Conservation (phyloP, 768 basidiomycete species). For the Leccinum pellstonianum region DNA sequence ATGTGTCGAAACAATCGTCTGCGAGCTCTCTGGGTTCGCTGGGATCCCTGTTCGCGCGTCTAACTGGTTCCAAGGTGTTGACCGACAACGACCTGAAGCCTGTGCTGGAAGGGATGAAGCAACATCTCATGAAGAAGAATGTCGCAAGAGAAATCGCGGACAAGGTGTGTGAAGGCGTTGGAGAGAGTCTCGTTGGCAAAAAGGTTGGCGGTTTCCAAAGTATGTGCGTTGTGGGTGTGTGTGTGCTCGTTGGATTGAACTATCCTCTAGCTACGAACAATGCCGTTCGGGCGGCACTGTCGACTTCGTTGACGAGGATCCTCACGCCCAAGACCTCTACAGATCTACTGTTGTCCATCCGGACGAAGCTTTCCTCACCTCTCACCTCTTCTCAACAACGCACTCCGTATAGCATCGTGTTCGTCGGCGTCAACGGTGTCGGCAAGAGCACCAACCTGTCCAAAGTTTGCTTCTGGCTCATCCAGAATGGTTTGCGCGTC, state of each 20-base stretch:
- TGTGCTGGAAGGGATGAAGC: constrained; percentile 91
- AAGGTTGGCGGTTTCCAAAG: constrained; percentile 90
- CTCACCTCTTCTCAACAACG: constrained; percentile 74
- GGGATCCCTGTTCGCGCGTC: constrained; percentile 77
- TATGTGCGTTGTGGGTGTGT: constrained; percentile 35
- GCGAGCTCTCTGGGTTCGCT: constrained; percentile 58
- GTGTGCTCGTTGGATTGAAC: constrained; percentile 2
- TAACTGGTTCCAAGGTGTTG: constrained; percentile 83
- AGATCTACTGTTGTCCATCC: constrained; percentile 91
- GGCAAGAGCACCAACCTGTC: constrained; percentile 98
- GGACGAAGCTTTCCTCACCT: constrained; percentile 78
- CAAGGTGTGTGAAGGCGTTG: constrained; percentile 94
- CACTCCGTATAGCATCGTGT: constrained; percentile 88
- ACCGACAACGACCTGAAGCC: constrained; percentile 83
- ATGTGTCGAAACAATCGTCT: constrained; percentile 35
- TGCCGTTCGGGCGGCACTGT: constrained; percentile 80
- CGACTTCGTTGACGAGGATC: constrained; percentile 85
- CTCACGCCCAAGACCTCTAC: constrained; percentile 96
- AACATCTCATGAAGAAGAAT: constrained; percentile 98
- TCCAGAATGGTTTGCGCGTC: constrained; percentile 91
- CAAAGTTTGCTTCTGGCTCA: constrained; percentile 98
- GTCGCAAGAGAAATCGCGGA: constrained; percentile 95
- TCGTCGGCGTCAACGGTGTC: constrained; percentile 98
- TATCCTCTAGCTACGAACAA: constrained; percentile 67
- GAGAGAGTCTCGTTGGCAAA: constrained; percentile 83